Base-by-base conservation (phyloP, 2,329 filamentous ascomycete genomes). In the Colletotrichum chrysophilum region DNA sequence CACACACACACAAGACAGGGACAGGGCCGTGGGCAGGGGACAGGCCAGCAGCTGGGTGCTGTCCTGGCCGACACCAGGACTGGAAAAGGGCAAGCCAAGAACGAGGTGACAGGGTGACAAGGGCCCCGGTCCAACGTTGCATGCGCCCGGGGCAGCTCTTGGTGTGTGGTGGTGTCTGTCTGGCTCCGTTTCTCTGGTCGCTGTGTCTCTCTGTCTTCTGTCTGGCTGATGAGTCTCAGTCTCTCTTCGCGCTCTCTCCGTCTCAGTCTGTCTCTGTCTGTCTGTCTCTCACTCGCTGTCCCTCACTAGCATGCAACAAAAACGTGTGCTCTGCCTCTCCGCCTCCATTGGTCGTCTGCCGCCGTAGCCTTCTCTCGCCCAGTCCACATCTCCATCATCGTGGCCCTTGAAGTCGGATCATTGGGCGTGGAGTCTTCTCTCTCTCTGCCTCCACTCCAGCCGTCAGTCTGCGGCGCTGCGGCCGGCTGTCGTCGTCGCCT, bases 91-190 rank as follows among this genome's bases (percentile, higher is more conserved):
- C 56, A 56, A 55, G 66, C 56, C 66, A 64, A 36, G 43, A 26
- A 64, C 65, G 36, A 62, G 30, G 70, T 62, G 70, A 72, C 70
- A 72, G 66, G 60, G 56, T 70, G 66, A 70, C 66, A 58, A 58
- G 72, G 62, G 36, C 16, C 69, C 73, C 56, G 56, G 73, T 75
- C 69, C 69, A 72, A 75, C 73, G 73, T 75, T 72, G 73, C 73
- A 68, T 75, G 73, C 71, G 71, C 61, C 66, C 38, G 61, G 68
- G 55, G 73, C 62, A 72, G 73, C 71, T 70, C 60, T 55, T 65
- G 21, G 56, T 56, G 28, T 30, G 36, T 69, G 52, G 71, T 34
- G 8, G 34, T 36, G 34, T 38, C 36, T 24, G 52, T 60, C 70
- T 32, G 32, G 18, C n/a, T 43, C 71, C 30, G 7, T 56, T 10